phyloP scores from a whole-genome alignment of 345 rosid species.

The Gossypium sturtianum region DNA sequence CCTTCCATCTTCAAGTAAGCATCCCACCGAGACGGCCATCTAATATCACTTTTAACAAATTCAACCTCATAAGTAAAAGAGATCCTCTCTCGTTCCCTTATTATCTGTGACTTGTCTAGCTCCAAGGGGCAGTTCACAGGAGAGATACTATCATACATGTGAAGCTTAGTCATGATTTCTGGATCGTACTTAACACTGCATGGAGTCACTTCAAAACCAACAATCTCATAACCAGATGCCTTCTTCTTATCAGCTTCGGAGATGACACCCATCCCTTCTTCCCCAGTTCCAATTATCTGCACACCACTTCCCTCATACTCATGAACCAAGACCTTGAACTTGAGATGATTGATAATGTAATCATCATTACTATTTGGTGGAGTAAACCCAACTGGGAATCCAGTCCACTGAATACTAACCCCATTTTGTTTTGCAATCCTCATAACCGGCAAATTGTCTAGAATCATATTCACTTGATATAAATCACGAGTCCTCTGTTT shows the following conservation, averaged over 20 bases:
- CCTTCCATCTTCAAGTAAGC: constrained; percentile 86
- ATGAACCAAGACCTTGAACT: constrained; percentile 69
- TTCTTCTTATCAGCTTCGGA: constrained; percentile 69
- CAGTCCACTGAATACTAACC: constrained; percentile 74
- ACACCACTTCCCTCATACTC: constrained; percentile 69
- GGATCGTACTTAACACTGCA: constrained; percentile 67
- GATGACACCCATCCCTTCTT: constrained; percentile 75
- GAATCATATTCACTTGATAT: constrained; percentile 82
- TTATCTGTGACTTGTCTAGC: constrained; percentile 75
- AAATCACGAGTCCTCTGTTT: constrained; percentile 77
- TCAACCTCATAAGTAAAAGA: constrained; percentile 79
- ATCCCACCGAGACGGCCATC: constrained; percentile 92
- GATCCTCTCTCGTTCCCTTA: constrained; percentile 62
- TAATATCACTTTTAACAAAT: constrained; percentile 60
- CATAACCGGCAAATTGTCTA: constrained; percentile 80
- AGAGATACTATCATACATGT: constrained; percentile 48
- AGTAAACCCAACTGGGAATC: constrained; percentile 67
- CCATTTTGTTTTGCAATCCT: constrained; percentile 67
- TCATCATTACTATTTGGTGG: constrained; percentile 68
- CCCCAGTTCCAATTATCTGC: constrained; percentile 82
- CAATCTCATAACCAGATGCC: constrained; percentile 67
- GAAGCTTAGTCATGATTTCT: constrained; percentile 52
- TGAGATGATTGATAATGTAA: constrained; percentile 74
- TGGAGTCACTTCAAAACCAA: constrained; percentile 77
- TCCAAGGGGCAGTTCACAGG: constrained; percentile 60